These are phyloP conservation scores for Sphaerulina vaccinii DNA, from an alignment of 2,329 filamentous ascomycete species.

Conservation along the genomic window DNA sequence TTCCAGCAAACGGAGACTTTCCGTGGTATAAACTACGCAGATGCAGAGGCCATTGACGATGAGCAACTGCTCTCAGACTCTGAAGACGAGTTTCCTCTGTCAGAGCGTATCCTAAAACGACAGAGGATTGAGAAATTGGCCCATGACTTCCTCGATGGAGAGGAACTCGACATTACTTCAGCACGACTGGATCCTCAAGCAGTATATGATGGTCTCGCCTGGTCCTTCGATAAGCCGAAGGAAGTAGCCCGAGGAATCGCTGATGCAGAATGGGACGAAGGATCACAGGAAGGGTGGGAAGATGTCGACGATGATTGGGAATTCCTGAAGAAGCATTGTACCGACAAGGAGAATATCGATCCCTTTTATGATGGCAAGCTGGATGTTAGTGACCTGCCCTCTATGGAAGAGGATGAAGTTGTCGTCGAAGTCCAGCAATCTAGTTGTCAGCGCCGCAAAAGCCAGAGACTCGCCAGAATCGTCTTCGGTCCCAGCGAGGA, in stretches of 20 bases:
- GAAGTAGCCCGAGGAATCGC: constrained; percentile 2
- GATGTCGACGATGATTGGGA: constrained; percentile 22
- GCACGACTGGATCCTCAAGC: constrained; percentile 41
- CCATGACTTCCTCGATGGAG: constrained; percentile 57
- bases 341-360: not conserved
- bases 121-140: constrained; percentile 61
- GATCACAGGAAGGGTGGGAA: constrained; percentile 9
- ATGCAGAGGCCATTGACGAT: constrained; percentile 19
- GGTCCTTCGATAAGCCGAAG: constrained; percentile 41
- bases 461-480: constrained; percentile 15
- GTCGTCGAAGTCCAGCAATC: constrained; percentile 20
- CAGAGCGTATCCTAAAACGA: constrained; percentile 50
- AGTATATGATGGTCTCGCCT: constrained; percentile 14
- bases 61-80: constrained; percentile 56
- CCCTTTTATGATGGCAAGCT: not conserved
- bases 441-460: constrained; percentile 20
- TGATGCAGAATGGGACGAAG: not conserved
- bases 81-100: constrained; percentile 57
- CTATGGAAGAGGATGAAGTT: constrained; percentile 6
- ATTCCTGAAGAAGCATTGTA: constrained; percentile 9
- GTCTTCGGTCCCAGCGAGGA: constrained; percentile 22
- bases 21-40: constrained; percentile 28
- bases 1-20: constrained; percentile 35
- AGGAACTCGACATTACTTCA: constrained; percentile 58
- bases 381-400: not conserved